Conservation (phyloP, 768 basidiomycete species). For the Pisolithus sp. region DNA sequence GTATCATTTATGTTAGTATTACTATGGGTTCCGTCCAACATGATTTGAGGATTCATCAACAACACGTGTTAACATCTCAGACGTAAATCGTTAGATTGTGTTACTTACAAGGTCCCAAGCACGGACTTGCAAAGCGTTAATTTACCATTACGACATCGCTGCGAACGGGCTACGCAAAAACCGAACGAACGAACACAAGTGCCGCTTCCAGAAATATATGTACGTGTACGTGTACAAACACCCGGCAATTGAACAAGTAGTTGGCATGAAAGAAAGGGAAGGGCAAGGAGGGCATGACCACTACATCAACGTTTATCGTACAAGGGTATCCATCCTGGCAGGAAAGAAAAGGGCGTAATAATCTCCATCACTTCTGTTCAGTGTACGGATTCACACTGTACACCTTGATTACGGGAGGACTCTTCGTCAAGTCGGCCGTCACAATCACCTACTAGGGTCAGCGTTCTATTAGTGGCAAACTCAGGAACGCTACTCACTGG, state of each 20-base stretch:
- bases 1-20: neutral
- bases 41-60: neutral
- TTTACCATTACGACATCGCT: slow-evolving; percentile 12
- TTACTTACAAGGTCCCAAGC: neutral
- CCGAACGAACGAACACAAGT: slow-evolving; percentile 8
- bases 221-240: slow-evolving; percentile 23
- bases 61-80: neutral
- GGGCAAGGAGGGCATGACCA: slow-evolving; percentile 24
- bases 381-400: slow-evolving; percentile 94
- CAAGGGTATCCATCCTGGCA: slow-evolving; percentile 15
- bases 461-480: neutral
- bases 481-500: slow-evolving; percentile 51
- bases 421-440: slow-evolving; percentile 92
- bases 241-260: slow-evolving; percentile 20
- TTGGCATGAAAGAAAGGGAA: slow-evolving; percentile 25
- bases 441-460: slow-evolving; percentile 68
- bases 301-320: slow-evolving; percentile 24
- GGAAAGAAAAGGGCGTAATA: neutral
- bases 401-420: slow-evolving; percentile 94
- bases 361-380: slow-evolving; percentile 41
- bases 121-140: slow-evolving; percentile 5
- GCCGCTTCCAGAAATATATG: slow-evolving; percentile 13
- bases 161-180: slow-evolving; percentile 12
- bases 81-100: neutral
- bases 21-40: neutral